These are phyloP conservation scores for Parafenestella ontariensis DNA, from an alignment of 2,329 filamentous ascomycete genomes.

Conservation along the genomic window DNA sequence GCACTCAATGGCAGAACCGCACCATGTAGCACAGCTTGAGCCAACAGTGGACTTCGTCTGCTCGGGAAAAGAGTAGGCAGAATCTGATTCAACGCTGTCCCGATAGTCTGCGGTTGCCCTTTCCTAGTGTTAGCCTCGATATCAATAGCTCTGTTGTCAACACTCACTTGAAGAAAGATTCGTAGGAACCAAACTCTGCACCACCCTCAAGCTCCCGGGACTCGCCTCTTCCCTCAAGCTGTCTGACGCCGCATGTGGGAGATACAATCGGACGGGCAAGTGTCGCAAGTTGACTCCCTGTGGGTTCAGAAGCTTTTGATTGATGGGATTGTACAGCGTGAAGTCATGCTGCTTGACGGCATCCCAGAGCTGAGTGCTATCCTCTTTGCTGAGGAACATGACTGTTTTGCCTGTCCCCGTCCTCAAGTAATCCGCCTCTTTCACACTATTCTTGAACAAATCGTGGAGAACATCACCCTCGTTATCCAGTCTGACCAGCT, in stretches of 20 bases:
- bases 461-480: conserved; percentile 66
- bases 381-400: conserved; percentile 84
- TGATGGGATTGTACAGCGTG: conserved; percentile 73
- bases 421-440: conserved; percentile 85
- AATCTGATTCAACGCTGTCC: conserved; percentile 75
- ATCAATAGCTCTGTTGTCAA: not conserved
- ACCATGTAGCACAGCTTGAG: conserved; percentile 85
- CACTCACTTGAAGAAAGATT: conserved; percentile 48
- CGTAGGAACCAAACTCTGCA: conserved; percentile 76
- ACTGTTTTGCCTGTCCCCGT: conserved; percentile 89
- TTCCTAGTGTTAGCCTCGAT: conserved; percentile 18
- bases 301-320: conserved; percentile 77
- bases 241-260: conserved; percentile 60
- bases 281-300: conserved; percentile 73
- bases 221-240: conserved; percentile 27
- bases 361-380: conserved; percentile 83
- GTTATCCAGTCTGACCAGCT: conserved; percentile 64
- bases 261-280: conserved; percentile 87
- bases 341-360: conserved; percentile 81
- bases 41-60: conserved; percentile 81
- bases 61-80: conserved; percentile 88
- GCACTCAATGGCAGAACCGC: conserved; percentile 80
- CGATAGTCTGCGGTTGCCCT: conserved; percentile 72
- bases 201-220: conserved; percentile 55
- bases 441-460: conserved; percentile 72